Evolutionary conservation across 23 red algal species (phyloP), one percentile per base, ranked within the genome.

Genomic region (Chondrus crispus): DNA sequence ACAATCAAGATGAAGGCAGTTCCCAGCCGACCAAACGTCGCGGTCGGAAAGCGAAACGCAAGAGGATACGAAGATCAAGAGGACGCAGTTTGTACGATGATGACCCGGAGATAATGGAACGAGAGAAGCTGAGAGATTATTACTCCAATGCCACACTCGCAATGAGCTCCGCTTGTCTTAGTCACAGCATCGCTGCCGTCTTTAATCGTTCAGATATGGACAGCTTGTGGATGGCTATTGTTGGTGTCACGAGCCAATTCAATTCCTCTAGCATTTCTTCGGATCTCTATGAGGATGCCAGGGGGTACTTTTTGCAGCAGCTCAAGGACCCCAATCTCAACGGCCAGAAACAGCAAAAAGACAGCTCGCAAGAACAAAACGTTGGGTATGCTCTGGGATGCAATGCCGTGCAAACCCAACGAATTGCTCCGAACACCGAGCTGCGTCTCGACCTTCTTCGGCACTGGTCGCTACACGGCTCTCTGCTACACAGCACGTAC

Each of bases 381-480:
- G 89, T 76, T 57, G 89, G 77, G 46, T 92, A 92, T 82, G 78
- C 63, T 40, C 77, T 62, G 14, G 1, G 10, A 20, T 70, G 89
- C 26, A 60, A 58, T 46, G 76, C 76, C 10, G 46, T 46, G 20
- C 52, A 71, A 35, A 35, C 72, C 43, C 54, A 92, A 37, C 55
- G 89, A 46, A 92, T 92, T 55, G 89, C 79, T 26, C 73, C 72
- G 35, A 69, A 51, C 47, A 68, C 53, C 2, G 96, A 98, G 81
- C 85, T 95, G 20, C 91, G 88, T n/a, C 80, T 98, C 29, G 96
- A 98, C 73, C 85, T 98, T 82, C 77, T 98, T 62, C 93, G 96
- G 16, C 96, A 94, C 68, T 96, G 96, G 93, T 95, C 74, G 43
- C 91, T 98, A 46, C 90, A 88, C 87, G 93, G 94, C 28, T 84